Conservation (phyloP, 805 yeast genomes). For the Sugiyamaella floridensis region DNA sequence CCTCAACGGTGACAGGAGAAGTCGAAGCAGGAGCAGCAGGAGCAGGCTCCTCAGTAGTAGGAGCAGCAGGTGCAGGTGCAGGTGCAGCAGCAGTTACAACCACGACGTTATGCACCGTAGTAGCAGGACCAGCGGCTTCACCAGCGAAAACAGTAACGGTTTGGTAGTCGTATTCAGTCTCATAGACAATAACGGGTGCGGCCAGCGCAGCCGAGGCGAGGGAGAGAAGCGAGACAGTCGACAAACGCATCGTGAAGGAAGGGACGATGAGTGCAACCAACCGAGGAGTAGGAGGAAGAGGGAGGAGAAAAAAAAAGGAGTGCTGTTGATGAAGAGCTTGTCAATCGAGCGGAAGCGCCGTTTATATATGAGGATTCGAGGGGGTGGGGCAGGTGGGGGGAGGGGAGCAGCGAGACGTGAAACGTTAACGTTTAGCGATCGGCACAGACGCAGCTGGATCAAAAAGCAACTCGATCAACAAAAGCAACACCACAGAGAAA, state of each 20-base stretch:
- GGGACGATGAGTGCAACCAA: background rate
- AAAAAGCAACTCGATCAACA: background rate
- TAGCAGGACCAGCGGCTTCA: slow-evolving; percentile 3
- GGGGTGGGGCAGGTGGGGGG: background rate
- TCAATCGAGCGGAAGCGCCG: background rate
- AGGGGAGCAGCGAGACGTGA: background rate
- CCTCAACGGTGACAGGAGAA: background rate
- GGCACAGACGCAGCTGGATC: background rate
- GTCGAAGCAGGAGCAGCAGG: slow-evolving; percentile 12
- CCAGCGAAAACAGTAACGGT: slow-evolving; percentile 16
- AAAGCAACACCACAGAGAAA: background rate
- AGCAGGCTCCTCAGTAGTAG: slow-evolving; percentile 8
- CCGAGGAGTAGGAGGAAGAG: too few relatives aligned
- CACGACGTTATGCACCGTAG: slow-evolving; percentile 7
- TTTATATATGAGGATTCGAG: background rate
- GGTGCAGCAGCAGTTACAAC: slow-evolving; percentile 7
- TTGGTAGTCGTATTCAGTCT: slow-evolving; percentile 12
- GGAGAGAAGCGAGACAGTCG: slow-evolving; percentile 3
- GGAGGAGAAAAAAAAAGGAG: background rate
- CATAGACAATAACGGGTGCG: slow-evolving; percentile 18
- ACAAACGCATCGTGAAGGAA: slow-evolving; percentile 1
- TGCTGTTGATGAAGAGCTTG: background rate
- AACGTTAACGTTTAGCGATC: background rate
- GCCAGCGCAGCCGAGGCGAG: slow-evolving; percentile 14
- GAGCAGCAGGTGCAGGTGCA: slow-evolving; percentile 7